Evolutionary conservation across 768 basidiomycete species (phyloP), one percentile per base, ranked within the genome.

Genomic region (Lactarius quietus): DNA sequence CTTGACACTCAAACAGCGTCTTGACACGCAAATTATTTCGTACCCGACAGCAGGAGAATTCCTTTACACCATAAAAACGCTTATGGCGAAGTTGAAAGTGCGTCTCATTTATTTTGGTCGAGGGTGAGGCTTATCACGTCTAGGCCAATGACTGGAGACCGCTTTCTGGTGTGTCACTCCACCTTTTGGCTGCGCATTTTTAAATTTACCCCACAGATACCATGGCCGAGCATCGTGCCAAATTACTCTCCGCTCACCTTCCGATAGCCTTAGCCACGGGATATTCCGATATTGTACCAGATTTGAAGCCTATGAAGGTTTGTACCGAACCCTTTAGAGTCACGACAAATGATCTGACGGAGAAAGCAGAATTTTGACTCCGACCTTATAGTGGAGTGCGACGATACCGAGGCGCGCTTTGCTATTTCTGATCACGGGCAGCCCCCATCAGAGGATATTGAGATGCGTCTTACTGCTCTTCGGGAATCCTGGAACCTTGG

Each of bases 101-200:
- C 20, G 31, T 8, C 20, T 17, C 51, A 31, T 3, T 8, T 15
- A 29, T 33, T 51, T 45, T n/a, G 23, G 15, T 36, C 26, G 28
- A 9, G 0, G 1, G 5, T 1, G 20, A 18, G 15, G 6, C 5
- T 18, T 33, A 18, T 20, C 45, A 29, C 5, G 3, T 15, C 39
- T 57, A 86, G 86, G 79, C 83, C 1, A 85, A 86, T 52, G 86
- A 87, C 63, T 87, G 86, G 86, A 83, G 83, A 23, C 78, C 86
- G 0, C 75, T 87, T 59, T 85, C 85, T 53, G 84, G 86, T 87
- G 69, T 55, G 84, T 74, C 5, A 2, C 26, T 51, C 59, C 0
- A 6, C 51, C 61, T 35, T n/a, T 23, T 20, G 20, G 1, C 9
- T 12, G n/a, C 28, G 31, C 17, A 1, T 17, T 6, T 53, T 3